A percentile compares a stretch with the other conserved stretches of the same genome.
Evolutionary conservation across 2,329 filamentous ascomycete species (phyloP).

Genomic region (Aureobasidium sp.): DNA sequence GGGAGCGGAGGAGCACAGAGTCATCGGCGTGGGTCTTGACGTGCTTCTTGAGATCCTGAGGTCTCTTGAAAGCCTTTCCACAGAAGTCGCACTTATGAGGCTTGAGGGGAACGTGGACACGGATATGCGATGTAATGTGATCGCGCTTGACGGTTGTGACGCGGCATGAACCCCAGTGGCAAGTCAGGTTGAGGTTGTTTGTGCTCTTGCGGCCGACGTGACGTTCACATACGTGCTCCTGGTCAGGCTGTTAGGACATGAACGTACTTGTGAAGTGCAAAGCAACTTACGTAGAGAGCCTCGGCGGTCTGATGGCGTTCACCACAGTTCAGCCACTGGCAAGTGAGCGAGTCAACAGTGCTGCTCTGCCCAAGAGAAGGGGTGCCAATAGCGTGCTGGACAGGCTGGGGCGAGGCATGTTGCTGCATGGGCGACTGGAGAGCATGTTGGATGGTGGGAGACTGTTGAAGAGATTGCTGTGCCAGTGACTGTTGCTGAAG

Average conservation of each 20-base stretch:
- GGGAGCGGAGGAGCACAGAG: slow-evolving; percentile 63
- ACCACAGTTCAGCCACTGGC: slow-evolving; percentile 55
- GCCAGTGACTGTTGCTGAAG: background rate
- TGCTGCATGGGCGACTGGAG: slow-evolving; percentile 12
- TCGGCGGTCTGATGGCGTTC: slow-evolving; percentile 52
- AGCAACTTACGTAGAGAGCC: slow-evolving; percentile 50
- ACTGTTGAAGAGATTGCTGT: slow-evolving; percentile 6
- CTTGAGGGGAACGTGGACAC: slow-evolving; percentile 94
- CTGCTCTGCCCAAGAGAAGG: slow-evolving; percentile 19
- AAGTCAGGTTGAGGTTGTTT: slow-evolving; percentile 95
- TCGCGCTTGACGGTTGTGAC: slow-evolving; percentile 98
- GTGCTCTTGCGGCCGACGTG: slow-evolving; percentile 99
- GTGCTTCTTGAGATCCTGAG: slow-evolving; percentile 98
- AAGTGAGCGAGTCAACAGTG: slow-evolving; percentile 40
- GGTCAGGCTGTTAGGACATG: slow-evolving; percentile 15
- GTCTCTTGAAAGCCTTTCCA: slow-evolving; percentile 97
- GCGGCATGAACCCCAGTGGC: slow-evolving; percentile 92
- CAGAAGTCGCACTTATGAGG: slow-evolving; percentile 99
- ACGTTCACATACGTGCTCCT: slow-evolving; percentile 98
- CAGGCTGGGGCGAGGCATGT: slow-evolving; percentile 11
- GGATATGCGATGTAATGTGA: slow-evolving; percentile 98
- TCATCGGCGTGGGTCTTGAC: slow-evolving; percentile 98
- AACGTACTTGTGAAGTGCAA: background rate
- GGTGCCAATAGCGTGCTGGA: slow-evolving; percentile 16
- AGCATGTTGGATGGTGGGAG: slow-evolving; percentile 8